A percentile compares a stretch with the other conserved stretches of the same genome.
Evolutionary conservation across 2,329 filamentous ascomycete species (phyloP).

Genomic region (Exophiala spinifera): DNA sequence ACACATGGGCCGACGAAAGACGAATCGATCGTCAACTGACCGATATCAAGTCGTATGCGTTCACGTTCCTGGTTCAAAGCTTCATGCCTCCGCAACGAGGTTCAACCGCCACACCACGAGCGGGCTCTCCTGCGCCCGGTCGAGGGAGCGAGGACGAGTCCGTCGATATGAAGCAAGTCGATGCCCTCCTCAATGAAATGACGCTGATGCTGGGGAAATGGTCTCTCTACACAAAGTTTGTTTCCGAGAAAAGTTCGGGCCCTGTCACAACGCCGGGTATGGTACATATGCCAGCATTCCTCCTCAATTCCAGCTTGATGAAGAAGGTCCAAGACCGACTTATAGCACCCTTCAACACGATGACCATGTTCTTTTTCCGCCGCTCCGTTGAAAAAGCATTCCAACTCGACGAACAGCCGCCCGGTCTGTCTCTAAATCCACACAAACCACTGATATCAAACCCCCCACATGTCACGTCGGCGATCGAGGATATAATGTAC

Average conservation of each 20-base stretch:
- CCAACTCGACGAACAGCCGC: constrained; percentile 85
- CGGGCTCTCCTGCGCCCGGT: constrained; percentile 71
- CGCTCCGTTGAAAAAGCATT: constrained; percentile 96
- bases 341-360: constrained; percentile 76
- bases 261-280: constrained; percentile 54
- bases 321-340: constrained; percentile 75
- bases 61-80: constrained; percentile 94
- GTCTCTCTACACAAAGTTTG: constrained; percentile 87
- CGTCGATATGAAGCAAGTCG: constrained; percentile 95
- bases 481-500: constrained; percentile 99
- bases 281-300: constrained; percentile 64
- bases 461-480: constrained; percentile 86
- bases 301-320: constrained; percentile 74
- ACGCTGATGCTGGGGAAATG: constrained; percentile 89
- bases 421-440: constrained; percentile 72
- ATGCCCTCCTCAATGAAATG: constrained; percentile 81
- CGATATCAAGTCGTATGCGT: constrained; percentile 96
- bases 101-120: constrained; percentile 60
- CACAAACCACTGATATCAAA: constrained; percentile 70
- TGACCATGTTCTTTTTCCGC: constrained; percentile 96
- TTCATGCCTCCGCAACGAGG: constrained; percentile 72
- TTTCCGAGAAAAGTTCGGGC: constrained; percentile 77
- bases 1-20: constrained; percentile 92
- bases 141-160: constrained; percentile 80
- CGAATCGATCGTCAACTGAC: constrained; percentile 80